These are phyloP conservation scores for Termitomyces sp. DNA, from an alignment of 1,284 basidiomycete genomes.

Conservation along the genomic window DNA sequence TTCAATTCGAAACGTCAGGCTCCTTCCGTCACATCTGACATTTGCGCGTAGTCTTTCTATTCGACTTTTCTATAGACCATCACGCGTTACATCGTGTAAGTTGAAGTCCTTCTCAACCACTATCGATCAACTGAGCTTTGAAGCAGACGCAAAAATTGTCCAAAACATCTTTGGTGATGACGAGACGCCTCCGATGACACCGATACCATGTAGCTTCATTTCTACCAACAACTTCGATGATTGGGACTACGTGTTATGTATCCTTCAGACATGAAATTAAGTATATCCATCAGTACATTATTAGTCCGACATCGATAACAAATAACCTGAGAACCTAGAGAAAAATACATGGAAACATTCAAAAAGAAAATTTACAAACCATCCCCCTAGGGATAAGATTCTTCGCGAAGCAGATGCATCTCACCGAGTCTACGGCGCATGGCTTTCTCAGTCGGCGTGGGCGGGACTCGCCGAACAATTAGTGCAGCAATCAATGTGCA, in stretches of 20 bases:
- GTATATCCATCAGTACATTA: constrained; percentile 7
- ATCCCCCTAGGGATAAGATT: constrained; percentile 39
- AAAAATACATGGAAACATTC: constrained; percentile 1
- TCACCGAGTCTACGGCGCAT: constrained; percentile 78
- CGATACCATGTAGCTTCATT: constrained; percentile 50
- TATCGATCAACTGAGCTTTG: neutral
- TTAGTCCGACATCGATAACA: constrained; percentile 1
- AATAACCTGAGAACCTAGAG: constrained; percentile 1
- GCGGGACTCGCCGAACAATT: constrained; percentile 76
- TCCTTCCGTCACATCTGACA: constrained; percentile 8
- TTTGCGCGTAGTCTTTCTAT: constrained; percentile 31
- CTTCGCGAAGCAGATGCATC: constrained; percentile 66
- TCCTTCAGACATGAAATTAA: constrained; percentile 21
- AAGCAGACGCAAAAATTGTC: constrained; percentile 17
- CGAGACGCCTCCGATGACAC: constrained; percentile 38
- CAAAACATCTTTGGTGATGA: constrained; percentile 19
- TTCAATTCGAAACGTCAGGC: constrained; percentile 1
- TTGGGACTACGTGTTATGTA: constrained; percentile 60
- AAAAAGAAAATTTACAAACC: neutral
- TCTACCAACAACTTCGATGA: constrained; percentile 35
- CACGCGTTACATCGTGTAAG: constrained; percentile 20
- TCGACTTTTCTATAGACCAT: constrained; percentile 39
- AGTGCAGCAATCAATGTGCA: constrained; percentile 72
- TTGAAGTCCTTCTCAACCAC: neutral
- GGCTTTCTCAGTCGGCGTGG: constrained; percentile 83